Base-by-base conservation (phyloP, 345 rosid genomes). In the Alliaria petiolata region DNA sequence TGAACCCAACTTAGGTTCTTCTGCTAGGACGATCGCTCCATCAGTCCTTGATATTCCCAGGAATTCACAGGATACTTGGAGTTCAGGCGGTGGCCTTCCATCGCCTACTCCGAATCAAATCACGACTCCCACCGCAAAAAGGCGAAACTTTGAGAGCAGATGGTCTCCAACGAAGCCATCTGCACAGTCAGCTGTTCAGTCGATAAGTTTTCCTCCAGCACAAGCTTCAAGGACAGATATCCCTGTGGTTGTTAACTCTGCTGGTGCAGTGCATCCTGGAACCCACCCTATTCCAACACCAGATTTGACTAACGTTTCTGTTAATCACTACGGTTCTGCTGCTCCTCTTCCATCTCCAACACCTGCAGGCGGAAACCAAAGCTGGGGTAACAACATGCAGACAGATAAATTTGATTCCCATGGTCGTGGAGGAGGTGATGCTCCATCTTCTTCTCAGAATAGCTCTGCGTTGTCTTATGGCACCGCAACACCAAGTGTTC, bases 91-190 rank as follows among this genome's bases (percentile, higher is more conserved):
- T 44, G 88, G 84, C 75, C 97, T 95, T 69, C 99, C 92, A 19
- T 95, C 99, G 43, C 97, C 98, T 50, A 89, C 99, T 69, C 99
- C 99, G 5, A 82, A 81, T 70, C 96, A 79, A 81, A 72, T 81
- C 54, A 52, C 79, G 12, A 42, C 79, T 7, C 85, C 79, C 46
- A 61, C 75, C 12, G 42, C 76, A 12, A 87, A 67, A 76, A 85
- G 72, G 38, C 83, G 76, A 71, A 72, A 28, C 6, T 78, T 74
- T 69, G 90, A 87, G 82, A 86, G 80, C 62, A 81, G 80, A 73
- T 85, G 90, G 98, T 87, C 96, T 11, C 86, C 95, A 34, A 84
- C 86, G 45, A 83, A 81, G 76, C 75, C 81, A 45, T 72, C 82
- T 40, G 76, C 74, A 53, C 84, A 76, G 55, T 51, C 76, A 44